Percentiles rank a stretch among this genome's conserved stretches.
Conservation (phyloP, 176 grass and related monocot species). For the Sorghum bicolor region Sorghum_bicolor_NCBIv3 NC_012874.2:11810501-11811000, state of each 20-base stretch:
- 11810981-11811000: too few relatives aligned
- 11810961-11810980: too few relatives aligned
- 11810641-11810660: constrained; percentile 96
- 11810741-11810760: constrained; percentile 78
- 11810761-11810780: constrained; percentile 73
- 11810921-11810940: too few relatives aligned
- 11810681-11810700: constrained; percentile 38
- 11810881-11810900: neutral
- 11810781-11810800: constrained; percentile 72
- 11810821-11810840: constrained; percentile 85
- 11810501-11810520: neutral
- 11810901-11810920: too few relatives aligned
- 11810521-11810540: too few relatives aligned
- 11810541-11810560: too few relatives aligned
- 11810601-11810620: constrained; percentile 98
- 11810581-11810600: neutral
- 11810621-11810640: constrained; percentile 74
- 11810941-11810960: too few relatives aligned
- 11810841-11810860: constrained; percentile 90
- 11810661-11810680: constrained; percentile 93
- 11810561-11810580: neutral
- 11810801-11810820: constrained; percentile 78
- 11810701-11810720: neutral
- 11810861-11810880: constrained; percentile 80
- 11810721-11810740: constrained; percentile 84